A percentile compares a stretch with the other conserved stretches of the same genome.
phyloP scores from a whole-genome alignment of 2,329 filamentous ascomycete genomes.

The Escovopsis sp. region DNA sequence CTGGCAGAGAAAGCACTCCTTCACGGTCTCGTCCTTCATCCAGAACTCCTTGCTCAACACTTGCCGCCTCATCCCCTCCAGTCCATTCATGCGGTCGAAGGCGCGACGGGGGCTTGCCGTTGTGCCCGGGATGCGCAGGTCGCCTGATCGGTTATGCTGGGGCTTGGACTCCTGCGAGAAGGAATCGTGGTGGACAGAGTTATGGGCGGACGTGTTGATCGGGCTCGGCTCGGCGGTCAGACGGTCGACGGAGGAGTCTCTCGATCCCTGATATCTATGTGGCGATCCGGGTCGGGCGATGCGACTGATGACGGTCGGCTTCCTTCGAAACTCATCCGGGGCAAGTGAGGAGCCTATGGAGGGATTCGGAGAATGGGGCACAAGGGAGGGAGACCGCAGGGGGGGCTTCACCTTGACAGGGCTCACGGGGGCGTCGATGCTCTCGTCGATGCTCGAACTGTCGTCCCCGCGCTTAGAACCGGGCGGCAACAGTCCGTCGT shows the following conservation, averaged over 20 bases:
- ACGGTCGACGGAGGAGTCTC: slow-evolving; percentile 43
- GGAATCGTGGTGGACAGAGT: slow-evolving; percentile 40
- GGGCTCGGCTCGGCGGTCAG: slow-evolving; percentile 41
- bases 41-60: slow-evolving; percentile 91
- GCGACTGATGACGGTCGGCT: slow-evolving; percentile 39
- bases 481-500: slow-evolving; percentile 20
- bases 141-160: slow-evolving; percentile 29
- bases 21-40: slow-evolving; percentile 98
- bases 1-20: slow-evolving; percentile 88
- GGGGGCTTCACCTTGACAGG: slow-evolving; percentile 22
- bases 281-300: slow-evolving; percentile 32
- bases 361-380: slow-evolving; percentile 17
- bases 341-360: slow-evolving; percentile 21
- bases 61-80: slow-evolving; percentile 66
- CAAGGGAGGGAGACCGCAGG: slow-evolving; percentile 20
- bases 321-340: slow-evolving; percentile 24
- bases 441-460: slow-evolving; percentile 28
- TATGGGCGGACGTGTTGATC: slow-evolving; percentile 42
- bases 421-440: slow-evolving; percentile 23
- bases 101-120: slow-evolving; percentile 37
- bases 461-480: slow-evolving; percentile 25
- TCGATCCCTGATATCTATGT: slow-evolving; percentile 27
- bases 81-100: slow-evolving; percentile 42
- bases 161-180: slow-evolving; percentile 32
- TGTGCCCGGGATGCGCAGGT: slow-evolving; percentile 39